phyloP scores from a whole-genome alignment of 1,139 yeast genomes.

The Lipomyces yarrowii region DNA sequence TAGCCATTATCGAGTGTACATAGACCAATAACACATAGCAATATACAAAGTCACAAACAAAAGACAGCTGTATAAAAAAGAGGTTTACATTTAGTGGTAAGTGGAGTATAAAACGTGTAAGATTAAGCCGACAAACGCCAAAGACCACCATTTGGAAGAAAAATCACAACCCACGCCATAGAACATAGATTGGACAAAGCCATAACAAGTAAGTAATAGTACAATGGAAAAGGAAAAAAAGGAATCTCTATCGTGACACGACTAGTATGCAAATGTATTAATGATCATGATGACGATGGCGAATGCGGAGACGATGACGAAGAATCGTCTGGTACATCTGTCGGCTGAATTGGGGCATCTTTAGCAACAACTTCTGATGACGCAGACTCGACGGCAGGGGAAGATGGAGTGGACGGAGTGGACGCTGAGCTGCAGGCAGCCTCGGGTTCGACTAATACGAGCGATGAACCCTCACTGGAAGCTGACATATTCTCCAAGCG shows the following conservation, averaged over 20 bases:
- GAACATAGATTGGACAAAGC: background rate
- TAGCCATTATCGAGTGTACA: background rate
- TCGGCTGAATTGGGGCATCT: background rate
- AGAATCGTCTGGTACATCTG: background rate
- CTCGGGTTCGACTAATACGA: background rate
- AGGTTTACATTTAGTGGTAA: background rate
- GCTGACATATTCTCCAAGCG: background rate
- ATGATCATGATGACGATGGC: background rate
- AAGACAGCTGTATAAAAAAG: background rate
- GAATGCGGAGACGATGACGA: background rate
- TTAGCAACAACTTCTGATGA: background rate
- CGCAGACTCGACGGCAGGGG: background rate
- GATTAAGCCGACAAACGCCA: background rate
- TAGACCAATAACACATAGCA: background rate
- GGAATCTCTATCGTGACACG: background rate
- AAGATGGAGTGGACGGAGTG: background rate
- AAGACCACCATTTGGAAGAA: background rate
- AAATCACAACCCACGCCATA: background rate
- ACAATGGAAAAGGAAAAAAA: background rate
- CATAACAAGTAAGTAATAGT: background rate
- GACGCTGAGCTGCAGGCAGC: background rate
- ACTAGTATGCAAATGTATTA: background rate
- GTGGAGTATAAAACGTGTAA: background rate
- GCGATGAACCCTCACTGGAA: background rate
- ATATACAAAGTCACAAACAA: background rate